Percentiles rank a stretch among this genome's conserved stretches.
phyloP scores from a whole-genome alignment of 2,329 filamentous ascomycete genomes.

The Ustulina deusta region DNA sequence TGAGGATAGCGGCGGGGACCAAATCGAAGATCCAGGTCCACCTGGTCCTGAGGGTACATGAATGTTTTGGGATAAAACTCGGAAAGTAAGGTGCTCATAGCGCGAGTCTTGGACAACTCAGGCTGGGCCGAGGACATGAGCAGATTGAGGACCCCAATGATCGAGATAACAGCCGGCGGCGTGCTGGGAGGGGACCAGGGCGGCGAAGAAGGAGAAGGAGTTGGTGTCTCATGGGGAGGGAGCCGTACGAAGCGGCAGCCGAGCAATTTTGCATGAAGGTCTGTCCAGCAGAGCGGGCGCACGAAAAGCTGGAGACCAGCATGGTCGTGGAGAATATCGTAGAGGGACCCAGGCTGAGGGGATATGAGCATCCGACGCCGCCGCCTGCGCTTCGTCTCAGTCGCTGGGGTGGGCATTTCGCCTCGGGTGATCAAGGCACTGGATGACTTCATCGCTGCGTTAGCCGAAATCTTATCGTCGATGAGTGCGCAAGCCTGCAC shows the following conservation, averaged over 20 bases:
- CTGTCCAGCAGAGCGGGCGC: constrained; percentile 68
- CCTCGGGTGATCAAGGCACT: constrained; percentile 2
- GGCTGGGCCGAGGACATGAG: constrained; percentile 55
- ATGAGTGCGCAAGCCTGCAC: not conserved
- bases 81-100: constrained; percentile 59
- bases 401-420: constrained; percentile 17
- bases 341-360: constrained; percentile 63
- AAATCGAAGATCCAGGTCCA: constrained; percentile 64
- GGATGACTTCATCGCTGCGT: constrained; percentile 26
- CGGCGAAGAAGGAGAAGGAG: constrained; percentile 53
- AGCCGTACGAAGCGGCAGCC: constrained; percentile 60
- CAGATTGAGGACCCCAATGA: constrained; percentile 59
- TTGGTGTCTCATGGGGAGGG: constrained; percentile 57
- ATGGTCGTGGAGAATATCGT: constrained; percentile 64
- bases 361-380: constrained; percentile 52
- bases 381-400: constrained; percentile 43
- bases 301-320: constrained; percentile 62
- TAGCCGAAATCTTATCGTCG: not conserved
- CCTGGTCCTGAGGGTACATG: constrained; percentile 48
- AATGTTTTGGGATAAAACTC: constrained; percentile 57
- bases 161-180: constrained; percentile 58
- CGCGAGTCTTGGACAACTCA: constrained; percentile 51
- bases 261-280: constrained; percentile 62
- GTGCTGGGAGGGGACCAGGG: constrained; percentile 54
- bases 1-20: constrained; percentile 59